Conservation (phyloP, 2,329 filamentous ascomycete genomes). For the Nannizziopsis arthrosporioides region DNA sequence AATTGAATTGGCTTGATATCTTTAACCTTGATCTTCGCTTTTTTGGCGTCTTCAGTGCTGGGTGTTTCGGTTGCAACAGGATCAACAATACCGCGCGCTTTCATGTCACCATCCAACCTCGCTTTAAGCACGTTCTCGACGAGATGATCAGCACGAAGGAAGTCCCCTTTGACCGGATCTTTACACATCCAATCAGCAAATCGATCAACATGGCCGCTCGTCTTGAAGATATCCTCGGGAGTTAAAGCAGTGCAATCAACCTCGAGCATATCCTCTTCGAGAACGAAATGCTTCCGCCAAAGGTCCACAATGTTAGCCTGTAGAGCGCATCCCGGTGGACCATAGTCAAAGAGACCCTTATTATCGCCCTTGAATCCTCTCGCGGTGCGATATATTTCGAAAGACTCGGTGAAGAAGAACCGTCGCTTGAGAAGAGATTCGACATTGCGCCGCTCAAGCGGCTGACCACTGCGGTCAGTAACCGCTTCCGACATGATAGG, state of each 20-base stretch:
- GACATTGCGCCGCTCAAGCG: slow-evolving; percentile 69
- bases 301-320: slow-evolving; percentile 78
- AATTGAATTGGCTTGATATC: slow-evolving; percentile 69
- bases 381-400: slow-evolving; percentile 80
- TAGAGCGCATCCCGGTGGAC: slow-evolving; percentile 73
- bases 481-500: too few relatives aligned
- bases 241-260: slow-evolving; percentile 91
- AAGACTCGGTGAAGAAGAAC: slow-evolving; percentile 88
- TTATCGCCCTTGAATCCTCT: slow-evolving; percentile 40
- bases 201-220: slow-evolving; percentile 91
- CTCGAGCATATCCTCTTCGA: slow-evolving; percentile 91
- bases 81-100: slow-evolving; percentile 56
- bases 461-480: slow-evolving; percentile 47
- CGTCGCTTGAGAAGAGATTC: slow-evolving; percentile 79
- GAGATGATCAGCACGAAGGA: slow-evolving; percentile 88
- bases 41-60: slow-evolving; percentile 57
- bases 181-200: slow-evolving; percentile 99
- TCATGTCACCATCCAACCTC: slow-evolving; percentile 78
- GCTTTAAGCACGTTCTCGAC: slow-evolving; percentile 88
- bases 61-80: slow-evolving; percentile 41
- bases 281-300: slow-evolving; percentile 88
- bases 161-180: slow-evolving; percentile 93
- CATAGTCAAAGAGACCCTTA: slow-evolving; percentile 68
- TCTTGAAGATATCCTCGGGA: slow-evolving; percentile 87
- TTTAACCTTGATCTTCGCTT: slow-evolving; percentile 77